Evolutionary conservation across 2,329 filamentous ascomycete species (phyloP).

Genomic region (Trichoderma polysporum): DNA sequence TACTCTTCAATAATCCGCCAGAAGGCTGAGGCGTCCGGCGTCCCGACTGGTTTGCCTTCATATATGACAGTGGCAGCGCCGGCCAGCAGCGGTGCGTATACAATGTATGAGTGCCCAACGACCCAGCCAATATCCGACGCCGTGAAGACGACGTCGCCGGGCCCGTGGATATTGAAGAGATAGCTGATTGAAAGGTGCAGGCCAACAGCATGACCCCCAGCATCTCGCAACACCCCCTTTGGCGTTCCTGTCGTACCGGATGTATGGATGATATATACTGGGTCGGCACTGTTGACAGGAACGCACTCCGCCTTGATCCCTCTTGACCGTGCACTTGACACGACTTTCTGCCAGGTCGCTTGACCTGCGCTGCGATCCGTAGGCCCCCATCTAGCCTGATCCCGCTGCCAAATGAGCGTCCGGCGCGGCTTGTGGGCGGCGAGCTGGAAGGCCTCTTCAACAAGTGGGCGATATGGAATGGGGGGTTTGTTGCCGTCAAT

Average conservation of each 20-base stretch:
- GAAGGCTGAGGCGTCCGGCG: constrained; percentile 81
- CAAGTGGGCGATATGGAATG: constrained; percentile 72
- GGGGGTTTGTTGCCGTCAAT: constrained; percentile 84
- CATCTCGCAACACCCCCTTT: constrained; percentile 80
- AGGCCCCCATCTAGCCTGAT: constrained; percentile 71
- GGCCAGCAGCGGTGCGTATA: constrained; percentile 82
- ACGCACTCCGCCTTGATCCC: constrained; percentile 71
- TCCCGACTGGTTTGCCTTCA: constrained; percentile 92
- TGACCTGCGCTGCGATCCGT: constrained; percentile 67
- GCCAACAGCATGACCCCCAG: constrained; percentile 83
- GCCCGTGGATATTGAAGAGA: constrained; percentile 77
- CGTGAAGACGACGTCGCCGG: constrained; percentile 72
- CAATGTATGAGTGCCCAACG: constrained; percentile 69
- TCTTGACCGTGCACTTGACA: constrained; percentile 67
- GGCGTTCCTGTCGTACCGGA: constrained; percentile 79
- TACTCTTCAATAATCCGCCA: constrained; percentile 87
- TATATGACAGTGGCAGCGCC: constrained; percentile 86
- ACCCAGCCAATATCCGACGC: constrained; percentile 90
- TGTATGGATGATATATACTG: constrained; percentile 89
- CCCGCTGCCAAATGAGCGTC: constrained; percentile 80
- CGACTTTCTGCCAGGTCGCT: constrained; percentile 75
- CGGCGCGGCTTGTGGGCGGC: constrained; percentile 70
- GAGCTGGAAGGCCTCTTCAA: constrained; percentile 68
- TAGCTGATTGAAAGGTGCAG: constrained; percentile 80
- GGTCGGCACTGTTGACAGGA: constrained; percentile 73